Evolutionary conservation across 2,329 filamentous ascomycete species (phyloP).

Genomic region (Fusarium coicis): DNA sequence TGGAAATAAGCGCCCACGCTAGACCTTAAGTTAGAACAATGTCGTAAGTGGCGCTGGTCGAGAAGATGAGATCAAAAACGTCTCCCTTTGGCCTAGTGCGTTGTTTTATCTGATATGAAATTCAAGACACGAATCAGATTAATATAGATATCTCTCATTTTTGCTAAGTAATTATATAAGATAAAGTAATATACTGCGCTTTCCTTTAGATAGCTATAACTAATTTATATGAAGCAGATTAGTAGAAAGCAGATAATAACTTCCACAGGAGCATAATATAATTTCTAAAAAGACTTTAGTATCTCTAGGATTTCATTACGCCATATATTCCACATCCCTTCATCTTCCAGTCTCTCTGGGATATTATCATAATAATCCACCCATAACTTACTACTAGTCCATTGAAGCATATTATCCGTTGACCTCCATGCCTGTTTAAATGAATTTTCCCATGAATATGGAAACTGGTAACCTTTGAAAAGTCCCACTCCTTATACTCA

Average conservation of each 20-base stretch:
- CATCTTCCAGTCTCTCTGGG: not conserved
- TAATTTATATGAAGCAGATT: too few relatives aligned
- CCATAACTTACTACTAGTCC: too few relatives aligned
- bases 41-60: not conserved
- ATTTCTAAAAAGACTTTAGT: not conserved
- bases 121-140: too few relatives aligned
- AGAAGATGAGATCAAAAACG: not conserved
- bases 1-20: not conserved
- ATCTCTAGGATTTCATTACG: not conserved
- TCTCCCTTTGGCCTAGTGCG: not conserved
- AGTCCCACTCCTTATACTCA: too few relatives aligned
- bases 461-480: too few relatives aligned
- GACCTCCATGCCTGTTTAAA: not conserved
- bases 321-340: not conserved
- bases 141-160: too few relatives aligned
- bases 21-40: fast-evolving
- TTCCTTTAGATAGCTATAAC: too few relatives aligned
- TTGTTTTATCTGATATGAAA: fast-evolving
- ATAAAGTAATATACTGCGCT: too few relatives aligned
- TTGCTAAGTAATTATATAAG: too few relatives aligned
- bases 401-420: not conserved
- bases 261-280: fast-evolving
- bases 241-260: too few relatives aligned
- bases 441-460: too few relatives aligned
- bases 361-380: too few relatives aligned